phyloP scores from a whole-genome alignment of 257 asterid species.

The Solanum corneliomulleri region DNA sequence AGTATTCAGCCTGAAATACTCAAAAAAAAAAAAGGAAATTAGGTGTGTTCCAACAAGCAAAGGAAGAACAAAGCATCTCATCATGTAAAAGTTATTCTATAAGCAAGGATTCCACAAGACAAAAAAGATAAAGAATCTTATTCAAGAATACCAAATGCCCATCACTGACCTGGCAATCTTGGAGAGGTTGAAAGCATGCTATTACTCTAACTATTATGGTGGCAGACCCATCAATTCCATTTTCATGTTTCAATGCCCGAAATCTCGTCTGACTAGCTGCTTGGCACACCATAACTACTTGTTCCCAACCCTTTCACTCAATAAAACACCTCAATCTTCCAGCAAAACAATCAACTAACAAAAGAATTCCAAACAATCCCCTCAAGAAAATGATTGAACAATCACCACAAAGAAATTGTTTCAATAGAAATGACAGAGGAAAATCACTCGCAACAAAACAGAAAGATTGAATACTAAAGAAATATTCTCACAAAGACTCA shows the following conservation, averaged over 20 bases:
- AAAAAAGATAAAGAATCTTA: neutral
- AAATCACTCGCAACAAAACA: neutral
- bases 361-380: neutral
- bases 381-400: neutral
- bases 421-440: neutral
- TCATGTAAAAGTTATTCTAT: neutral
- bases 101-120: neutral
- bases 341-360: neutral
- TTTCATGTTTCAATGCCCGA: constrained; percentile 90
- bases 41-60: constrained; percentile 1
- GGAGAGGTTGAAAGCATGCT: constrained; percentile 98
- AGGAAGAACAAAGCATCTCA: neutral
- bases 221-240: constrained; percentile 77
- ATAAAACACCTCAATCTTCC: constrained; percentile 17
- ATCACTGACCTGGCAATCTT: constrained; percentile 84
- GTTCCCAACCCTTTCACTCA: constrained; percentile 38
- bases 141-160: neutral
- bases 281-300: constrained; percentile 99
- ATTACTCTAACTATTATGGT: constrained; percentile 90
- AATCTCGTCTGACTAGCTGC: constrained; percentile 97
- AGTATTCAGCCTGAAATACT: constrained; percentile 85
- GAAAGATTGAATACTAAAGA: neutral
- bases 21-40: constrained; percentile 1
- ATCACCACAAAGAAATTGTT: neutral
- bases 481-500: neutral